A percentile compares a stretch with the other conserved stretches of the same genome.
Evolutionary conservation across 495 filamentous ascomycete species (phyloP).

Genomic region (Staphylotrichum tortipilum): DNA sequence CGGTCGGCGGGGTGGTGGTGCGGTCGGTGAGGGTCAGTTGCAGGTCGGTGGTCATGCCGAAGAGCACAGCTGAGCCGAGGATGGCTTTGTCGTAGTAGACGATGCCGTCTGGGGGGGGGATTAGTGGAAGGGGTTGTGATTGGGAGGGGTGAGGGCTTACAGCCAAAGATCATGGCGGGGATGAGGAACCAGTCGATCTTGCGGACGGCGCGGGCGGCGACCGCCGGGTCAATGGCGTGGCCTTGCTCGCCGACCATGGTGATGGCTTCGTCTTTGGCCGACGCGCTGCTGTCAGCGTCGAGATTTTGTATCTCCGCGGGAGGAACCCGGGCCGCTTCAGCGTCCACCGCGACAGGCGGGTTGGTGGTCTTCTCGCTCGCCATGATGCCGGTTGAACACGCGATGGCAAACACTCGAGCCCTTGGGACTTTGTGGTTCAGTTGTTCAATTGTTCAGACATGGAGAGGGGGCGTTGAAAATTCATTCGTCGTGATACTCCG

Average conservation of each 20-base stretch:
- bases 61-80: constrained; percentile 59
- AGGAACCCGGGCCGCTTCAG: background rate
- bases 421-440: background rate
- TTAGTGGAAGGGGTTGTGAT: background rate
- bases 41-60: constrained; percentile 68
- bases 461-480: background rate
- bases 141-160: constrained; percentile 11
- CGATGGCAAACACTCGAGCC: background rate
- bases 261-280: constrained; percentile 25
- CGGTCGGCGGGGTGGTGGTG: constrained; percentile 45
- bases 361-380: background rate
- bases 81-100: constrained; percentile 79
- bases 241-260: constrained; percentile 30
- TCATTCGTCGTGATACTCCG: background rate
- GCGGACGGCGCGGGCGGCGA: constrained; percentile 49
- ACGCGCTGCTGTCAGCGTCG: background rate
- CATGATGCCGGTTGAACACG: background rate
- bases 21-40: constrained; percentile 39
- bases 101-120: constrained; percentile 45
- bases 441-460: background rate
- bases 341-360: background rate
- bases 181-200: constrained; percentile 68
- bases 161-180: constrained; percentile 61
- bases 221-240: constrained; percentile 39
- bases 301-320: too few relatives aligned